phyloP scores from a whole-genome alignment of 352 stramenopile genomes.

The Globisporangium spinosum region DNA sequence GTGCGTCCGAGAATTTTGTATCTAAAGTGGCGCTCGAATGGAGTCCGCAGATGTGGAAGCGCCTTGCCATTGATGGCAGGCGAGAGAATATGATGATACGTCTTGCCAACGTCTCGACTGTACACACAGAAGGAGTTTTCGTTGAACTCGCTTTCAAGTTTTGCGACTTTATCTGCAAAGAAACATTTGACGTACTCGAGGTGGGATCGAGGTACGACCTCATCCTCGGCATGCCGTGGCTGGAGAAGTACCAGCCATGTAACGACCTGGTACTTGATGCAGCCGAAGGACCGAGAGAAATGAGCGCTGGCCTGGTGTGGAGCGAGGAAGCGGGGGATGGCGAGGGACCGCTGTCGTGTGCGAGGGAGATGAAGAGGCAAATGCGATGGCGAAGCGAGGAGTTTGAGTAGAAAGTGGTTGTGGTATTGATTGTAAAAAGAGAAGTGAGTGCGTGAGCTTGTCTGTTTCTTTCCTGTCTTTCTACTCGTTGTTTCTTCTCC shows the following conservation, averaged over 20 bases:
- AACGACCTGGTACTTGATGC: no score
- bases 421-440: no score
- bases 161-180: constrained; percentile 10
- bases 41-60: neutral
- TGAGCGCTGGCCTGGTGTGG: no score
- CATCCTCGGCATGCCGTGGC: constrained; percentile 2
- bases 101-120: constrained; percentile 1
- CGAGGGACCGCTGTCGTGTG: no score
- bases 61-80: neutral
- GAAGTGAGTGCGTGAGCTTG: no score
- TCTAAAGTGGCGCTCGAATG: neutral
- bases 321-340: no score
- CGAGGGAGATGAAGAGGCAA: no score
- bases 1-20: constrained; percentile 5
- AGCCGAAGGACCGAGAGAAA: no score
- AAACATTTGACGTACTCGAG: constrained; percentile 4
- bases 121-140: constrained; percentile 1
- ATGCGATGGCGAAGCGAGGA: no score
- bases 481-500: no score
- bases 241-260: constrained; percentile 2
- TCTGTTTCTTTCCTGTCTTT: no score
- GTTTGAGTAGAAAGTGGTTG: no score
- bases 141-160: neutral
- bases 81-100: neutral
- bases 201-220: constrained; percentile 1